Evolutionary conservation across 148 eudicot genomes (phyloP), one percentile per base, ranked within the genome.

Genomic region (Rhododendron ovatum): DNA sequence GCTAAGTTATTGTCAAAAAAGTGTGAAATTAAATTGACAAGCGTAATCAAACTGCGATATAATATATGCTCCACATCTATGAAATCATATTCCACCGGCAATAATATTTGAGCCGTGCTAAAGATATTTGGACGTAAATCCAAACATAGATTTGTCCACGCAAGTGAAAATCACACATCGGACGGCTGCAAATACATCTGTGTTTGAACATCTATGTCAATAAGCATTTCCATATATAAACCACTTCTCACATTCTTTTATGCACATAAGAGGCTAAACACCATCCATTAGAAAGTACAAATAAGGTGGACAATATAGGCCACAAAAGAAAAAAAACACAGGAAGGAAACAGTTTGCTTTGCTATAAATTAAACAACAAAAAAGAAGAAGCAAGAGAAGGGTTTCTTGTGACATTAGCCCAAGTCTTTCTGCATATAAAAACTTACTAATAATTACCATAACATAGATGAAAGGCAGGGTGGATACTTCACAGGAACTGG

Each of bases 251-350:
- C 73, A 65, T 26, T 65, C 35, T 10, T 8, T 26, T 1, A n/a
- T 11, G 7, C 73, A 65, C 14, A 65, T 26, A 65, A 65, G 14
- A 65, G 20, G 39, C 39, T 11, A 71, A 28, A 71, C 39, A 71
- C 76, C 17, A n/a, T 17, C 13, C 14, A 65, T n/a, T 65, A 95
- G 90, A n/a, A 65, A 65, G 12, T 26, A 26, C 73, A n/a, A 65
- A 65, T 65, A n/a, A 65, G 73, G 73, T 2, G 73, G 73, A 65
- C 73, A 26, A 26, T 59, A 65, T 59, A 65, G 33, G 33, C 85
- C 0, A 95, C 98, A 22, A 59, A 22, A 20, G 3, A 86, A 93
- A 41, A 93, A 13, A 90, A 86, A 1, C 77, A 22, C 82, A 79
- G 50, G 53, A 78, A 43, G 50, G 53, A 48, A 48, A 51, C 24